Evolutionary conservation across 2,329 filamentous ascomycete genomes (phyloP).

Genomic region (Myriosclerotinia scirpicola): DNA sequence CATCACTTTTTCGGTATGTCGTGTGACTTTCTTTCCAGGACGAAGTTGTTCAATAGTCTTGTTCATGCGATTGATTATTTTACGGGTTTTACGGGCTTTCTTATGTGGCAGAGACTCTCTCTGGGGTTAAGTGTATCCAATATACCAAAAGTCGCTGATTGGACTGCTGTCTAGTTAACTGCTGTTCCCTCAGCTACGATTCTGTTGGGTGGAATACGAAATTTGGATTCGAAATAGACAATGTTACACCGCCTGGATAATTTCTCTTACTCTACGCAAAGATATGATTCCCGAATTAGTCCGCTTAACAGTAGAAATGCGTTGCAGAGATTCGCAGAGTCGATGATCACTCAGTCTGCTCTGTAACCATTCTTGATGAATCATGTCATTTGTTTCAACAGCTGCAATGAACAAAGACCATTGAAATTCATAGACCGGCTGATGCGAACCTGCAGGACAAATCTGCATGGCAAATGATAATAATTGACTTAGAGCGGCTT

Average conservation of each 20-base stretch:
- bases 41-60: no score
- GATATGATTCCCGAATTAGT: neutral
- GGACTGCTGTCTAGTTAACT: no score
- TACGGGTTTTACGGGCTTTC: neutral
- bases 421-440: constrained; percentile 28
- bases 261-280: neutral
- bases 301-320: constrained; percentile 6
- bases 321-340: neutral
- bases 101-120: no score
- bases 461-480: constrained; percentile 18
- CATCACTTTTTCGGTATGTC: no score
- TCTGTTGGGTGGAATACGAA: no score
- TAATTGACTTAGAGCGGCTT: constrained; percentile 16
- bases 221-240: neutral
- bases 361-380: constrained; percentile 29
- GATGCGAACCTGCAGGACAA: constrained; percentile 14
- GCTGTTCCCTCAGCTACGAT: no score
- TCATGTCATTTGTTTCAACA: constrained; percentile 27
- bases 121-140: no score
- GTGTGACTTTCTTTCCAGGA: neutral
- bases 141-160: no score
- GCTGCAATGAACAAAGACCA: constrained; percentile 29
- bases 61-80: neutral
- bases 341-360: constrained; percentile 1
- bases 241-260: neutral